These are phyloP conservation scores for Ricinus communis DNA, from an alignment of 345 rosid genomes.

Conservation along the genomic window DNA sequence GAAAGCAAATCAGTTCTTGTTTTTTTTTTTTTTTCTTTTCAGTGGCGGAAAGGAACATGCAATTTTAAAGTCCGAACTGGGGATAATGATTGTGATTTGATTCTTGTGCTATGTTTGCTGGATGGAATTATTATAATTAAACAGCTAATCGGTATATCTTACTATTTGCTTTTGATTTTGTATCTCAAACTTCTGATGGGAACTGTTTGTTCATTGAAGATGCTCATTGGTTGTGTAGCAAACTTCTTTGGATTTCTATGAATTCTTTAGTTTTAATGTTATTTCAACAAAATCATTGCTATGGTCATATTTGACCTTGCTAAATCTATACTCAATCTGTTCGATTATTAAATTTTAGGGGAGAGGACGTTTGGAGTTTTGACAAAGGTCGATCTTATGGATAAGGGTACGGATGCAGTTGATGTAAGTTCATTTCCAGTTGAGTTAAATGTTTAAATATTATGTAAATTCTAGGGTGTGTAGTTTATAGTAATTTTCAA, in stretches of 20 bases:
- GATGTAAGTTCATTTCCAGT: constrained; percentile 62
- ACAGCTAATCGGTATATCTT: too few species aligned
- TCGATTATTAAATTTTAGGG: constrained; percentile 47
- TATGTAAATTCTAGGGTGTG: too few species aligned
- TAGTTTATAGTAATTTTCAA: too few species aligned
- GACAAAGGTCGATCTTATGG: constrained; percentile 95
- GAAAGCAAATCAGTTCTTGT: not conserved
- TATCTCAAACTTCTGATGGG: too few species aligned
- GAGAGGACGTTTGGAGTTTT: constrained; percentile 89
- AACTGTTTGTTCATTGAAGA: not conserved
- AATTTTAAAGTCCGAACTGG: too few species aligned
- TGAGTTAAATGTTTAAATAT: not conserved
- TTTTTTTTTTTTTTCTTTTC: too few species aligned
- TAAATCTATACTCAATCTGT: constrained; percentile 5
- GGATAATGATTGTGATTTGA: too few species aligned
- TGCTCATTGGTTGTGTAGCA: not conserved
- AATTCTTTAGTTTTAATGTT: not conserved
- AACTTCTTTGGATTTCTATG: constrained; percentile 2
- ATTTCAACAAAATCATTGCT: constrained; percentile 1
- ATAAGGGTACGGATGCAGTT: constrained; percentile 91
- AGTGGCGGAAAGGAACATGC: too few species aligned
- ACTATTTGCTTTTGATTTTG: too few species aligned
- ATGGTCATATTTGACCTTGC: not conserved
- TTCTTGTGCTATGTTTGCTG: too few species aligned
- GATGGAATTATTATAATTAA: too few species aligned